Conservation (phyloP, 139 green algal genomes). For the Chlorella sp. region DNA sequence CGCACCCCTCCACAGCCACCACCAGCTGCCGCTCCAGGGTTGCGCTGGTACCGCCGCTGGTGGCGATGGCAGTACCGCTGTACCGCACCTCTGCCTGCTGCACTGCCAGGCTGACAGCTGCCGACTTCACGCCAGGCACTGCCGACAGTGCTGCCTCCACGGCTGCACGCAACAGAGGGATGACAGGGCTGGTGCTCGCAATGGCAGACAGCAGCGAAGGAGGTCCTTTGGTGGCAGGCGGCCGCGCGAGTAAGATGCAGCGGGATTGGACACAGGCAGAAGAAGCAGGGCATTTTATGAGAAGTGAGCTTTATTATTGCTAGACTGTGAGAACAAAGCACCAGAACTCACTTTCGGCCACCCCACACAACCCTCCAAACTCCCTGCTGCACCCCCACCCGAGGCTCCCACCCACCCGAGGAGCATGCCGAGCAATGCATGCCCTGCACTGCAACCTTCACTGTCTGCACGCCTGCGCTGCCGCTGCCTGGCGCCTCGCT, state of each 20-base stretch:
- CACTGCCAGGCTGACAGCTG: constrained; percentile 58
- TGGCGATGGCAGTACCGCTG: constrained; percentile 33
- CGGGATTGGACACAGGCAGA: constrained; percentile 32
- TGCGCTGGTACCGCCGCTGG: constrained; percentile 45
- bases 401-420: background rate
- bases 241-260: constrained; percentile 38
- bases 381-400: constrained; percentile 60
- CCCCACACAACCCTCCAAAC: constrained; percentile 53
- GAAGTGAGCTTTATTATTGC: no score
- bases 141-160: constrained; percentile 42
- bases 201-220: background rate
- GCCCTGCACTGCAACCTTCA: constrained; percentile 62
- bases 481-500: background rate
- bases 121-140: constrained; percentile 31
- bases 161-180: constrained; percentile 4
- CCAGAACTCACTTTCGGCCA: no score
- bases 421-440: constrained; percentile 84
- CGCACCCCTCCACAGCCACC: constrained; percentile 69
- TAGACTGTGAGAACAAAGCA: no score
- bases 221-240: background rate
- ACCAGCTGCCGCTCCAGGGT: constrained; percentile 51
- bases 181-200: background rate
- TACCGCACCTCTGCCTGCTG: constrained; percentile 67
- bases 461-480: background rate
- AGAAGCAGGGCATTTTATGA: no score